A percentile compares a stretch with the other conserved stretches of the same genome.
These are phyloP conservation scores for Sphagnurus paluster DNA, from an alignment of 1,284 basidiomycete species.

Conservation along the genomic window DNA sequence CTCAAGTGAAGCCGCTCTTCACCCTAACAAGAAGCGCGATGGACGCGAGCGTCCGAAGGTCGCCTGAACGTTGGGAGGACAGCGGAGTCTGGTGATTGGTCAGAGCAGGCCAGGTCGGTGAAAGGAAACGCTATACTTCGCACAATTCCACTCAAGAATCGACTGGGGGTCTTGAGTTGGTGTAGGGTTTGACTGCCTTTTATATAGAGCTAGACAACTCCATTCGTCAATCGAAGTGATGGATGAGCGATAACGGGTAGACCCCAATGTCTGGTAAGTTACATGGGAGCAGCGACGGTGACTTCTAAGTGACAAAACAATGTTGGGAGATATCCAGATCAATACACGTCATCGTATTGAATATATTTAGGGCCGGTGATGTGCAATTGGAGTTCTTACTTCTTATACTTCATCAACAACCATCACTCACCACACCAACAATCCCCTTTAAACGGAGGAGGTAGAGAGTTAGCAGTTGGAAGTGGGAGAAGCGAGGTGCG, in stretches of 20 bases:
- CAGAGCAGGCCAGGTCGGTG: too few species aligned
- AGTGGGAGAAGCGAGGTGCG: constrained; percentile 49
- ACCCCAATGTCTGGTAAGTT: constrained; percentile 2
- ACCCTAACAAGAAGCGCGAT: constrained; percentile 76
- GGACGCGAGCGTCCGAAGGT: constrained; percentile 66
- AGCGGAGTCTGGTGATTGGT: constrained; percentile 25
- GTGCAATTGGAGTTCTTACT: constrained; percentile 14
- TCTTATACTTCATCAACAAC: constrained; percentile 24
- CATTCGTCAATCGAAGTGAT: constrained; percentile 30
- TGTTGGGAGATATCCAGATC: neutral
- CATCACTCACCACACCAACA: constrained; percentile 33
- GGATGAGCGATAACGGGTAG: constrained; percentile 28
- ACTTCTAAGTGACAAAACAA: neutral
- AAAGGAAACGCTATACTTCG: too few species aligned
- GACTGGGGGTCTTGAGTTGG: neutral
- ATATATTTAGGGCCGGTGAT: constrained; percentile 30
- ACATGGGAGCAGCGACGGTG: neutral
- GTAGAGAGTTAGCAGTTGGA: constrained; percentile 47
- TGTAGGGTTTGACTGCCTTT: constrained; percentile 6
- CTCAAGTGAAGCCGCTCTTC: constrained; percentile 54
- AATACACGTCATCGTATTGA: constrained; percentile 7
- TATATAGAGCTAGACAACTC: constrained; percentile 13
- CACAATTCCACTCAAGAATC: constrained; percentile 2
- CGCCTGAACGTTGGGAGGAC: constrained; percentile 62
- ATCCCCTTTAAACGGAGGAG: constrained; percentile 43